Evolutionary conservation across 768 basidiomycete species (phyloP).

Genomic region (Pulveroboletus frians): DNA sequence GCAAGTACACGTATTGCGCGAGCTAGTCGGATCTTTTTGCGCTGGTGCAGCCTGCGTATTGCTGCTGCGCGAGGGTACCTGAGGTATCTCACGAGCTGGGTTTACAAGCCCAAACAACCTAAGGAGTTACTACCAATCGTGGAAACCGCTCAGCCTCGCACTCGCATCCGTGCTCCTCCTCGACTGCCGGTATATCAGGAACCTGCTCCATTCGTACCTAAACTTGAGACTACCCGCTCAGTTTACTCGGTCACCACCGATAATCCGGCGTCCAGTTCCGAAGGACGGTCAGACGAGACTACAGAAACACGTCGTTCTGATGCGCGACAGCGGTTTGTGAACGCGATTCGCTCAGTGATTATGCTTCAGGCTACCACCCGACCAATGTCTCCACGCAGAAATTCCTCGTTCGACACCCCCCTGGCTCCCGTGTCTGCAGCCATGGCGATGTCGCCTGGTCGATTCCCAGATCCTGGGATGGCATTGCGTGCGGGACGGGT

Average conservation of each 20-base stretch:
- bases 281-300: constrained; percentile 27
- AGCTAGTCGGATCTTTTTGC: constrained; percentile 19
- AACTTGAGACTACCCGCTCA: constrained; percentile 23
- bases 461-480: constrained; percentile 31
- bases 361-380: constrained; percentile 36
- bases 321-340: constrained; percentile 36
- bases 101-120: constrained; percentile 21
- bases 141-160: constrained; percentile 18
- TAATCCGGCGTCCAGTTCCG: constrained; percentile 24
- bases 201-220: constrained; percentile 13
- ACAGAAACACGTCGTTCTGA: constrained; percentile 22
- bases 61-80: constrained; percentile 18
- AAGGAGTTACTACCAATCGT: constrained; percentile 21
- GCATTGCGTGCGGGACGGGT: constrained; percentile 39
- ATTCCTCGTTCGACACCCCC: constrained; percentile 27
- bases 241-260: constrained; percentile 24
- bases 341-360: constrained; percentile 44
- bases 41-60: constrained; percentile 23
- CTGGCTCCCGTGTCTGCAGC: constrained; percentile 18
- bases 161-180: constrained; percentile 7
- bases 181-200: constrained; percentile 18
- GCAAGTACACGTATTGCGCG: constrained; percentile 23
- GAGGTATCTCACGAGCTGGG: constrained; percentile 21
- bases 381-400: constrained; percentile 28
- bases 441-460: constrained; percentile 26